Evolutionary conservation across 805 yeast genomes (phyloP).

Genomic region (Yarrowia sp.): DNA sequence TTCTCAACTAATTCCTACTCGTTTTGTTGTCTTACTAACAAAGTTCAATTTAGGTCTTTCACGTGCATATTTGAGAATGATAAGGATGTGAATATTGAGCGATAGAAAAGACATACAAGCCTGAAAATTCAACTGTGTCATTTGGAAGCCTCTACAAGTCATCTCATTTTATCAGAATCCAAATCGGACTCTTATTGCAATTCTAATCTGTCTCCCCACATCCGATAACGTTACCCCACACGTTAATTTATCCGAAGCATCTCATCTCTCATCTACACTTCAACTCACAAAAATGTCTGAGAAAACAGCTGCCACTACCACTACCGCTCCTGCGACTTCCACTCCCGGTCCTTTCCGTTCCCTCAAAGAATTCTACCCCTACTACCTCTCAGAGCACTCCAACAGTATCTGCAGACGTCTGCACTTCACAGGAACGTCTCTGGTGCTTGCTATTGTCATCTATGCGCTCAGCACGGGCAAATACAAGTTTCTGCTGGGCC

Average conservation of each 20-base stretch:
- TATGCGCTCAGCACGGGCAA: constrained; percentile 8
- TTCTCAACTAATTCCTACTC: too few species aligned
- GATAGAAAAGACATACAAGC: too few species aligned
- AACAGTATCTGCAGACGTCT: constrained; percentile 29
- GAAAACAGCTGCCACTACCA: not conserved
- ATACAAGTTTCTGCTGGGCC: constrained; percentile 10
- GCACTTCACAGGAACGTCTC: constrained; percentile 19
- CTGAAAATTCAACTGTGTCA: too few species aligned
- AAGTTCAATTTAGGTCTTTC: constrained; percentile 2
- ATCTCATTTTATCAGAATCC: too few species aligned
- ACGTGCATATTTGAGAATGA: not conserved
- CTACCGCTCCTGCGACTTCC: not conserved
- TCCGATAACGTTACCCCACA: constrained; percentile 1
- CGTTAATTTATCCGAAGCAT: too few species aligned
- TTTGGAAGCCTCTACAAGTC: too few species aligned
- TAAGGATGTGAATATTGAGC: too few species aligned
- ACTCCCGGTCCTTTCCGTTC: constrained; percentile 7
- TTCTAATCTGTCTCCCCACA: too few species aligned
- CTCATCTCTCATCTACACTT: not conserved
- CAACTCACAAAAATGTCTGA: not conserved
- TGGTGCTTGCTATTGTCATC: not conserved
- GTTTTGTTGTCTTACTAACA: not conserved
- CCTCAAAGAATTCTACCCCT: constrained; percentile 22
- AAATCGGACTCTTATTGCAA: too few species aligned
- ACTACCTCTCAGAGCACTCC: constrained; percentile 28